A percentile compares a stretch with the other conserved stretches of the same genome.
Evolutionary conservation across 495 filamentous ascomycete species (phyloP).

Genomic region (Neurospora sp.): DNA sequence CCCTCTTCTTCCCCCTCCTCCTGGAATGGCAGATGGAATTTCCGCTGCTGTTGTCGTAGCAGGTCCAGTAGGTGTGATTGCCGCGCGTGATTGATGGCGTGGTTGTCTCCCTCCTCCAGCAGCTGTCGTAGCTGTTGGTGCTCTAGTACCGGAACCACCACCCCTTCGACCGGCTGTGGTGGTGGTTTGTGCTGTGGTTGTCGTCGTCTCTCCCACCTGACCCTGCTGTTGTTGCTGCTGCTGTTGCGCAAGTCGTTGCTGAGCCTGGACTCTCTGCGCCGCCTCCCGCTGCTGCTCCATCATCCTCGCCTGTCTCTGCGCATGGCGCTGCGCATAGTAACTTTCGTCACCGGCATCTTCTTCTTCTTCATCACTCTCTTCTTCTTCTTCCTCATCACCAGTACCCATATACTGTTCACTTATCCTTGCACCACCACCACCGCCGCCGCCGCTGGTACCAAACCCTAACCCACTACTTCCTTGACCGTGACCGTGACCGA

Average conservation of each 20-base stretch:
- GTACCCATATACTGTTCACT: neutral
- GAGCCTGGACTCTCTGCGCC: neutral
- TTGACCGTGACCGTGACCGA: neutral
- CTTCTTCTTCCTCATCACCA: neutral
- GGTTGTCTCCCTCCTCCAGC: neutral
- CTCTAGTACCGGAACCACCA: neutral
- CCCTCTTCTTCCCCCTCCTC: neutral
- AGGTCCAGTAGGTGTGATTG: neutral
- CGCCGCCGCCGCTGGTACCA: neutral
- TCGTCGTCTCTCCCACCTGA: neutral
- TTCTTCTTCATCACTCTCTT: slow-evolving; percentile 10
- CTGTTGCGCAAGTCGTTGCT: neutral
- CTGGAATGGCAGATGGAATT: neutral
- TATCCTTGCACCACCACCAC: neutral
- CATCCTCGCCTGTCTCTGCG: slow-evolving; percentile 2
- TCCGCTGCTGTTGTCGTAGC: neutral
- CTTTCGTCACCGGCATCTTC: slow-evolving; percentile 13
- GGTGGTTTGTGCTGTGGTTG: neutral
- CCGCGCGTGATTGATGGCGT: neutral
- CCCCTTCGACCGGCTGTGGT: neutral
- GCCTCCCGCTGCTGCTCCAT: neutral
- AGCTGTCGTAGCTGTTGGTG: neutral
- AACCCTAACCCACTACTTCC: neutral
- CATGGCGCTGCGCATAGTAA: slow-evolving; percentile 10
- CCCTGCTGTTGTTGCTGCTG: neutral